Evolutionary conservation across 495 filamentous ascomycete species (phyloP).

Genomic region (Aspergillus asperescens): DNA sequence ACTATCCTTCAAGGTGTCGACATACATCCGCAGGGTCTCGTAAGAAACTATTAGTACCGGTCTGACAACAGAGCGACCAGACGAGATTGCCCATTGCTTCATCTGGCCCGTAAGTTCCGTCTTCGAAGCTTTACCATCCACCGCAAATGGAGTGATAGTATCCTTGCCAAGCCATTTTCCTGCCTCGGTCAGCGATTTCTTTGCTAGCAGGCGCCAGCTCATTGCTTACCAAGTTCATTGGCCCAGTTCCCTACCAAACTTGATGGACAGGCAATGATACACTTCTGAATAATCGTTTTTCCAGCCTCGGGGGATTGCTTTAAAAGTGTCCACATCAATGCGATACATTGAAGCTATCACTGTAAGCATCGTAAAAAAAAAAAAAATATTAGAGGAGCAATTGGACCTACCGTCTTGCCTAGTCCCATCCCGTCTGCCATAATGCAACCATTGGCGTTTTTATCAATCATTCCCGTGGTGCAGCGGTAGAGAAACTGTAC

Average conservation of each 20-base stretch:
- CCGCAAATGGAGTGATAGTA: conserved; percentile 87
- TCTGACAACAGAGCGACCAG: conserved; percentile 80
- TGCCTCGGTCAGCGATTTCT: conserved; percentile 23
- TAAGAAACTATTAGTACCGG: conserved; percentile 99
- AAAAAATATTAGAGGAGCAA: neutral
- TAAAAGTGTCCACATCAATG: conserved; percentile 90
- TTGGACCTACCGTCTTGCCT: conserved; percentile 71
- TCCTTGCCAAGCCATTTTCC: conserved; percentile 94
- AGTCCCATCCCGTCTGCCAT: conserved; percentile 99
- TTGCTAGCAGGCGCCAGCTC: neutral
- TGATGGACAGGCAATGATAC: conserved; percentile 96
- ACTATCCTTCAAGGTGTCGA: conserved; percentile 77
- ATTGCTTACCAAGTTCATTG: conserved; percentile 62
- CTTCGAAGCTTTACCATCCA: conserved; percentile 95
- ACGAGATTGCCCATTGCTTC: conserved; percentile 90
- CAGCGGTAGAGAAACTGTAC: conserved; percentile 81
- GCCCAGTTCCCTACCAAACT: conserved; percentile 98
- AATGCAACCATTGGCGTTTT: conserved; percentile 93
- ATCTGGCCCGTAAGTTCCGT: conserved; percentile 84
- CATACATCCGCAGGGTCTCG: conserved; percentile 87
- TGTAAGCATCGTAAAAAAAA: conserved; percentile 30
- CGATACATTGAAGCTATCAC: conserved; percentile 61
- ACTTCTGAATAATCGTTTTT: conserved; percentile 91
- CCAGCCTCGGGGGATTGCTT: conserved; percentile 95
- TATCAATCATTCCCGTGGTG: conserved; percentile 89